These are phyloP conservation scores for Spathaspora sp. DNA, from an alignment of 805 yeast genomes.

Conservation along the genomic window DNA sequence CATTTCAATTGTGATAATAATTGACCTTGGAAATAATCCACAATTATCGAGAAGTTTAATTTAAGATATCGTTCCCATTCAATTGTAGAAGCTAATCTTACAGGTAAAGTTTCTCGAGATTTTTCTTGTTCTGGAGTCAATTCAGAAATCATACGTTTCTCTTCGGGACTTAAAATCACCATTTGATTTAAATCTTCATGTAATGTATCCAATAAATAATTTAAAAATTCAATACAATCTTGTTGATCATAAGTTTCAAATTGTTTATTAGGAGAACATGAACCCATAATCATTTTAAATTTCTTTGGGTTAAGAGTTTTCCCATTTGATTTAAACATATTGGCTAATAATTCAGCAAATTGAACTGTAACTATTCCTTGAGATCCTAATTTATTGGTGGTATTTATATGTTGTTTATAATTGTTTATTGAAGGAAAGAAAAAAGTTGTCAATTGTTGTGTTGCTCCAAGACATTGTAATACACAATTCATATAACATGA, in stretches of 20 bases:
- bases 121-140: conserved; percentile 60
- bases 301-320: conserved; percentile 53
- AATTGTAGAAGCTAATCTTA: conserved; percentile 77
- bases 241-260: conserved; percentile 74
- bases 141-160: conserved; percentile 41
- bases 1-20: conserved; percentile 77
- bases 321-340: conserved; percentile 49
- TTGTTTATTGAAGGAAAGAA: conserved; percentile 47
- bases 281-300: conserved; percentile 67
- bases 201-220: conserved; percentile 67
- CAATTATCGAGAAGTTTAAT: conserved; percentile 74
- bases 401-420: conserved; percentile 66
- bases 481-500: conserved; percentile 92
- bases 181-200: conserved; percentile 85
- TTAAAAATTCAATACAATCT: conserved; percentile 80
- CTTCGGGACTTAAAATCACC: conserved; percentile 23
- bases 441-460: conserved; percentile 59
- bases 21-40: conserved; percentile 86
- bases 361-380: conserved; percentile 72
- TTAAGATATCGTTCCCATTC: conserved; percentile 90
- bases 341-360: conserved; percentile 57
- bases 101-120: conserved; percentile 65
- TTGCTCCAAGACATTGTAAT: conserved; percentile 79
- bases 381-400: conserved; percentile 71
- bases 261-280: conserved; percentile 53